phyloP scores from a whole-genome alignment of 306 rosid genomes.

The Corylus heterophylla region DNA sequence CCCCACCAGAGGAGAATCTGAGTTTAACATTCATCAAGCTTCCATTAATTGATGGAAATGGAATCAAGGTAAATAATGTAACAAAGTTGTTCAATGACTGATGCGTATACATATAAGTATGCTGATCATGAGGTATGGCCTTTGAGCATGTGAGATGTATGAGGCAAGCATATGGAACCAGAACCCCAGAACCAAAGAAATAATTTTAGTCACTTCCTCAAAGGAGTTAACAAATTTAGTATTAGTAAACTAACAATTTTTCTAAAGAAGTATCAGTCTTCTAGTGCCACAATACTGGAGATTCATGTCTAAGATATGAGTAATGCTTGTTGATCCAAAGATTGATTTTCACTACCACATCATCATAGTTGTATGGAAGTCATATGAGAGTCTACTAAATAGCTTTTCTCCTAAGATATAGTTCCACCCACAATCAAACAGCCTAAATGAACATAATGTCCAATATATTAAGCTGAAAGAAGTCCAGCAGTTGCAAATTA shows the following conservation, averaged over 20 bases:
- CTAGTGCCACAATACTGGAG: too few relatives aligned
- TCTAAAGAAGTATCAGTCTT: too few relatives aligned
- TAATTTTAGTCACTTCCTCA: background rate
- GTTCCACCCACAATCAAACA: too few relatives aligned
- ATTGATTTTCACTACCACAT: too few relatives aligned
- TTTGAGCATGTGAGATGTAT: constrained; percentile 4
- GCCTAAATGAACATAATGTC: background rate
- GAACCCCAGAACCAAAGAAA: background rate
- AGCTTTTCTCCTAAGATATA: too few relatives aligned
- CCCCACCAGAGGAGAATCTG: constrained; percentile 99
- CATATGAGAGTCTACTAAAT: too few relatives aligned
- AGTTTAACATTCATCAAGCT: constrained; percentile 27
- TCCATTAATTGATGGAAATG: constrained; percentile 20
- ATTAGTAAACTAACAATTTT: background rate
- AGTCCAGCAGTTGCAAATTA: background rate
- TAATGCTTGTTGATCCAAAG: too few relatives aligned
- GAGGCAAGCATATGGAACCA: background rate
- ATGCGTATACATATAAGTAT: background rate
- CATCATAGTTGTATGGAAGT: too few relatives aligned
- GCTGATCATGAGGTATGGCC: background rate
- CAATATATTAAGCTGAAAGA: background rate
- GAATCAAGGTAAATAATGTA: background rate
- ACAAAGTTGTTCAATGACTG: background rate
- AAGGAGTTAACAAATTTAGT: background rate
- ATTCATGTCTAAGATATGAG: too few relatives aligned